Conservation (phyloP, 2,329 filamentous ascomycete genomes). For the Tetracladium maxilliforme region DNA sequence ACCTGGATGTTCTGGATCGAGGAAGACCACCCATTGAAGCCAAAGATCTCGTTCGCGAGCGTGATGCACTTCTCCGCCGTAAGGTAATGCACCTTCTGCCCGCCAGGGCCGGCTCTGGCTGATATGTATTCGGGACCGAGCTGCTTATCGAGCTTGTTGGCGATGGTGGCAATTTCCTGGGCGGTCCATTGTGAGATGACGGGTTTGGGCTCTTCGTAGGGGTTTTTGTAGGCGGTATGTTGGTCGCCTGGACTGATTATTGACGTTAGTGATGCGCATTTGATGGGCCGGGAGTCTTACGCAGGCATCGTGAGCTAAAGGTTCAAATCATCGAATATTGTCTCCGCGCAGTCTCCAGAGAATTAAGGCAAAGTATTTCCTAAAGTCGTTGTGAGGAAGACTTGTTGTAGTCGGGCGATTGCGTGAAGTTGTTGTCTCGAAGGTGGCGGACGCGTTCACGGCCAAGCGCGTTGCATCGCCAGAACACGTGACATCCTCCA, state of each 20-base stretch:
- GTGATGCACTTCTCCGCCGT: constrained; percentile 95
- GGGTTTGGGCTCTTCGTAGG: constrained; percentile 60
- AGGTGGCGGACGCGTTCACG: too few species aligned
- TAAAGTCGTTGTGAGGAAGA: too few species aligned
- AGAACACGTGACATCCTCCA: too few species aligned
- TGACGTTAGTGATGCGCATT: neutral
- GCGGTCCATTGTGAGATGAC: constrained; percentile 73
- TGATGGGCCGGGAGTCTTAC: constrained; percentile 15
- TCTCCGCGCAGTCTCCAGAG: too few species aligned
- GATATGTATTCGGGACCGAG: constrained; percentile 95
- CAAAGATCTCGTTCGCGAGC: constrained; percentile 88
- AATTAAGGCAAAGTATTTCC: too few species aligned
- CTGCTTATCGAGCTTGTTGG: constrained; percentile 78
- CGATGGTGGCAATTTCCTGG: constrained; percentile 77
- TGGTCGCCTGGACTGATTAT: constrained; percentile 54
- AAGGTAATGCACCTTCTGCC: constrained; percentile 82
- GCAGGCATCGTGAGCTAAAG: constrained; percentile 30
- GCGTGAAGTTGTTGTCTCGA: too few species aligned
- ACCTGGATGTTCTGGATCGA: constrained; percentile 91
- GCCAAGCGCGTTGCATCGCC: too few species aligned
- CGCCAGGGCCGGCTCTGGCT: constrained; percentile 65
- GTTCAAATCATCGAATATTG: too few species aligned
- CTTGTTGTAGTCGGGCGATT: too few species aligned
- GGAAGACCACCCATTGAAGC: constrained; percentile 95
- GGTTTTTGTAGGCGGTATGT: constrained; percentile 52